Percentiles rank a stretch among this genome's conserved stretches.
These are phyloP conservation scores for Calonectria henricotiae DNA, from an alignment of 2,329 filamentous ascomycete species.

Conservation along the genomic window DNA sequence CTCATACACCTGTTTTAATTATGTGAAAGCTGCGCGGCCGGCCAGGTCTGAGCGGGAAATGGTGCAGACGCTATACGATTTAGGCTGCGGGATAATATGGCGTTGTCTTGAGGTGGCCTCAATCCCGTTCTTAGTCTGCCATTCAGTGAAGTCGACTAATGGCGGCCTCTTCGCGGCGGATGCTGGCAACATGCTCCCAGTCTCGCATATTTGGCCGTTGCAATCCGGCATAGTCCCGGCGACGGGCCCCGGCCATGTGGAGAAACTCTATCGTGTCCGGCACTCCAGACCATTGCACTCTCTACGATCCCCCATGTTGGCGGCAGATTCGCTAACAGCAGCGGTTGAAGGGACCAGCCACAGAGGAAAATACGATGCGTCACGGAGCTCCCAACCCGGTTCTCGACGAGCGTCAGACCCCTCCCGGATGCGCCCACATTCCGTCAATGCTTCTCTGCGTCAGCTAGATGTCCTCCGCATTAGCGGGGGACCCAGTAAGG, in stretches of 20 bases:
- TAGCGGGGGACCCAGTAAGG: not conserved
- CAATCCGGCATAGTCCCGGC: not conserved
- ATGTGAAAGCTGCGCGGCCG: not conserved
- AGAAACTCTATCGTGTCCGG: constrained; percentile 12
- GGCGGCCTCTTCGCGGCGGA: not conserved
- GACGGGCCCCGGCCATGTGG: not conserved
- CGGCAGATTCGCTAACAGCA: not conserved
- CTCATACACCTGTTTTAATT: constrained; percentile 4
- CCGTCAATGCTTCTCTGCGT: constrained; percentile 16
- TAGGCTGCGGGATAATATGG: constrained; percentile 1
- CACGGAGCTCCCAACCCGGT: not conserved
- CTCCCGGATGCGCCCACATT: not conserved
- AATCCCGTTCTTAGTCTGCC: not conserved
- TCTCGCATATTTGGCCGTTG: not conserved
- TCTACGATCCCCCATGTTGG: not conserved
- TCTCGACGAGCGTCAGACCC: constrained; percentile 2
- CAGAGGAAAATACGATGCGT: not conserved
- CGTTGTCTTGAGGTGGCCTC: not conserved
- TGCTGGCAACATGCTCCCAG: not conserved
- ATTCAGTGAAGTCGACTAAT: not conserved
- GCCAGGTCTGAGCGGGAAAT: not conserved
- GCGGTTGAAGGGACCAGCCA: constrained; percentile 10
- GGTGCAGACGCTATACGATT: not conserved
- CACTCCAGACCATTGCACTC: not conserved
- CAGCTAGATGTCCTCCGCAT: not conserved